These are phyloP conservation scores for Amorphotheca resinae DNA, from an alignment of 495 filamentous ascomycete genomes.

Conservation along the genomic window DNA sequence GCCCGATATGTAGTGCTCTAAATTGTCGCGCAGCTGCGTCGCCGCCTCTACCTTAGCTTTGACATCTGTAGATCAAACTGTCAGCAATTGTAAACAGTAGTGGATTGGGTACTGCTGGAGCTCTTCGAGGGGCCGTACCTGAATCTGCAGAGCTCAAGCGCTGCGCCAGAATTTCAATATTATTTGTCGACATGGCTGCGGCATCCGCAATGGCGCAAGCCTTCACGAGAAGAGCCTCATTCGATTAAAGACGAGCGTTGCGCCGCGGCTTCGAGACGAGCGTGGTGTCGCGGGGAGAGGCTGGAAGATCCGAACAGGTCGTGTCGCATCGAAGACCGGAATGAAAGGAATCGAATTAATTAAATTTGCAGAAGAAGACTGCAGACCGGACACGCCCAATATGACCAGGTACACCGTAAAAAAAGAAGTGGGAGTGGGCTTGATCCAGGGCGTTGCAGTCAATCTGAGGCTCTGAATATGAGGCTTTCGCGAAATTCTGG, in stretches of 20 bases:
- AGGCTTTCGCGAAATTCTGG: no score
- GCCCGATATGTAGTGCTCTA: constrained; percentile 52
- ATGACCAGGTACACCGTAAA: no score
- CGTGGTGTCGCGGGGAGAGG: neutral
- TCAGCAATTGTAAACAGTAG: neutral
- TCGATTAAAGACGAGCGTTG: constrained; percentile 3
- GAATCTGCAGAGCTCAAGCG: constrained; percentile 39
- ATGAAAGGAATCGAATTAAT: no score
- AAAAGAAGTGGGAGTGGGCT: no score
- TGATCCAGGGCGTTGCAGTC: no score
- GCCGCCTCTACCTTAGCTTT: constrained; percentile 66
- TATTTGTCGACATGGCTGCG: constrained; percentile 37
- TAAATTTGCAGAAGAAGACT: no score
- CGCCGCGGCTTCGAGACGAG: neutral
- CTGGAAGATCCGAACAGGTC: no score
- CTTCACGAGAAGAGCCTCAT: constrained; percentile 16
- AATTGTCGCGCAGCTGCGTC: constrained; percentile 68
- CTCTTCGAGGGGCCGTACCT: constrained; percentile 25
- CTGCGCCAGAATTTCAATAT: constrained; percentile 40
- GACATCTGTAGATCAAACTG: constrained; percentile 40
- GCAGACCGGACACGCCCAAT: no score
- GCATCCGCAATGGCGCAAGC: constrained; percentile 16
- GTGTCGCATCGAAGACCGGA: no score
- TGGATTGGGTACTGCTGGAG: neutral
- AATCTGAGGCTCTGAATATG: no score